phyloP scores from a whole-genome alignment of 441 rosid genomes.

The Raphanus hybrid region DNA sequence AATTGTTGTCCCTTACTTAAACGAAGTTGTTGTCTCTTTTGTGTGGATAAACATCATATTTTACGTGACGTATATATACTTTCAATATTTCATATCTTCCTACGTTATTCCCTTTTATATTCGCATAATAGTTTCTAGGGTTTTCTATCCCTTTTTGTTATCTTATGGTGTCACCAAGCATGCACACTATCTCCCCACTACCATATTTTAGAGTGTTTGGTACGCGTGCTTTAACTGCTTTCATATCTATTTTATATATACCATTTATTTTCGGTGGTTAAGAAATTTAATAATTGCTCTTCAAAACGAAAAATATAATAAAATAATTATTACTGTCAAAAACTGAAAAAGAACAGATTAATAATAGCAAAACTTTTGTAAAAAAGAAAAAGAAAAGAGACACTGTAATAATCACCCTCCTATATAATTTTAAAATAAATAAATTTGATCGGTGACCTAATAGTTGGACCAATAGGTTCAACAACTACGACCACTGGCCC shows the following conservation, averaged over 20 bases:
- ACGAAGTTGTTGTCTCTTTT: conserved; percentile 13
- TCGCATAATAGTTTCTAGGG: conserved; percentile 13
- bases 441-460: too few species aligned
- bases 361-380: not conserved
- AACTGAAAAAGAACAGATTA: not conserved
- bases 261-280: not conserved
- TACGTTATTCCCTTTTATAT: conserved; percentile 6
- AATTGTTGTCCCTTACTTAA: conserved; percentile 17
- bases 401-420: too few species aligned
- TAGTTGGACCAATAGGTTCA: too few species aligned
- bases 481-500: too few species aligned
- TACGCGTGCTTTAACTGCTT: conserved; percentile 3
- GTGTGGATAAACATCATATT: conserved; percentile 32
- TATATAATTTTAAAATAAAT: too few species aligned
- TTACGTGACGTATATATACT: not conserved
- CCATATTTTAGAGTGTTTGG: not conserved
- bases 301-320: not conserved
- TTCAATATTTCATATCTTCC: not conserved
- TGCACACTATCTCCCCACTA: conserved; percentile 7
- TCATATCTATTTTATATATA: not conserved
- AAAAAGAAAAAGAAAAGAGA: not conserved
- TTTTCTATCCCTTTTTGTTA: conserved; percentile 10
- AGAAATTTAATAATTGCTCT: not conserved
- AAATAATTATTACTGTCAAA: not conserved
- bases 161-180: conserved; percentile 11